phyloP scores from a whole-genome alignment of 225 moss, liverwort and hornwort genomes.

The Sphagnum tenellum region DNA sequence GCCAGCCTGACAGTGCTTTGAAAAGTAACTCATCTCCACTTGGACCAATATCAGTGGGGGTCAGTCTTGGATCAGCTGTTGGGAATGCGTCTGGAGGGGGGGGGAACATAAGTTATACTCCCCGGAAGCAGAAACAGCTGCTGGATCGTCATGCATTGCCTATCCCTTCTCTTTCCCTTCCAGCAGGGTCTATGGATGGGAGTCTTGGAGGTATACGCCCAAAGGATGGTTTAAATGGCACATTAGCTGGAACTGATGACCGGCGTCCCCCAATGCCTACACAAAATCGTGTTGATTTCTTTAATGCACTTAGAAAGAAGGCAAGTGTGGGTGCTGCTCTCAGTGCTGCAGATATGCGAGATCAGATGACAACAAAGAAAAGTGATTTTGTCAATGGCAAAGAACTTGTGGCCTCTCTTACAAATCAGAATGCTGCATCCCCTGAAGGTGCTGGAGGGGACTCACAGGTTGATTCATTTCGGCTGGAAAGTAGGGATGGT shows the following conservation, averaged over 20 bases:
- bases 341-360: slow-evolving; percentile 66
- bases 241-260: slow-evolving; percentile 52
- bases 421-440: slow-evolving; percentile 34
- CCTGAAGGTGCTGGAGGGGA: slow-evolving; percentile 32
- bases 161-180: slow-evolving; percentile 54
- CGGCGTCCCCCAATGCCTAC: slow-evolving; percentile 62
- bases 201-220: slow-evolving; percentile 36
- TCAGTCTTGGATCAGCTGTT: slow-evolving; percentile 26
- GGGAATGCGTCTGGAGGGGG: slow-evolving; percentile 27
- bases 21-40: slow-evolving; percentile 51
- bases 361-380: slow-evolving; percentile 34
- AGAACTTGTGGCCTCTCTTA: slow-evolving; percentile 18
- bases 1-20: slow-evolving; percentile 27
- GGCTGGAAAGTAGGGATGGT: slow-evolving; percentile 57
- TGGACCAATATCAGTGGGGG: slow-evolving; percentile 19
- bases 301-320: slow-evolving; percentile 83
- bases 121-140: slow-evolving; percentile 83
- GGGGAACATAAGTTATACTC: slow-evolving; percentile 25
- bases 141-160: slow-evolving; percentile 88
- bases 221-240: slow-evolving; percentile 49
- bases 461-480: slow-evolving; percentile 25
- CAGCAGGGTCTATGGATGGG: slow-evolving; percentile 29
- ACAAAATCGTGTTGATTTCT: slow-evolving; percentile 95
- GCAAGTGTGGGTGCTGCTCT: slow-evolving; percentile 50
- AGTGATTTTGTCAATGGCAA: slow-evolving; percentile 46